These are phyloP conservation scores for Skeletonema potamos DNA, from an alignment of 108 stramenopile genomes.

Conservation along the genomic window DNA sequence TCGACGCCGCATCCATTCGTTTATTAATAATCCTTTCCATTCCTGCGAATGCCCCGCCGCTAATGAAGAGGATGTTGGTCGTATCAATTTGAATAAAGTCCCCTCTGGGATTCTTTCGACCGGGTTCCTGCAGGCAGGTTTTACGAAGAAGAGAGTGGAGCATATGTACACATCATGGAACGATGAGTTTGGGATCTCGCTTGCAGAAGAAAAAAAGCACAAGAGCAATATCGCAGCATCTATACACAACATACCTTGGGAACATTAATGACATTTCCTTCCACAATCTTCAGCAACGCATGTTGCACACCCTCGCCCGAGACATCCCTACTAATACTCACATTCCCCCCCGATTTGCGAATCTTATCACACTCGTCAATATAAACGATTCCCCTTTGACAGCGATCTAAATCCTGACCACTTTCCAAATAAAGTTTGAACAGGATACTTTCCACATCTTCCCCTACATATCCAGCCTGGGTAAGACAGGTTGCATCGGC, in stretches of 20 bases:
- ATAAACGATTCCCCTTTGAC: constrained; percentile 93
- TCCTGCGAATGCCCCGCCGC: constrained; percentile 97
- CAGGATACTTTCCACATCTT: constrained; percentile 96
- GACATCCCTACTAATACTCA: constrained; percentile 95
- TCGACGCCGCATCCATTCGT: constrained; percentile 90
- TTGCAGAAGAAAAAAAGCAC: not conserved
- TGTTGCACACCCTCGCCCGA: constrained; percentile 98
- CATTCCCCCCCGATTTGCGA: constrained; percentile 89
- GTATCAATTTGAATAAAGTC: constrained; percentile 97
- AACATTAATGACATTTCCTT: constrained; percentile 97
- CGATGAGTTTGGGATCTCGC: not conserved
- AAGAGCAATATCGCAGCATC: not conserved
- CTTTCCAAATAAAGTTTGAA: constrained; percentile 93
- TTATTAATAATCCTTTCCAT: constrained; percentile 92
- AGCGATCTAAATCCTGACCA: constrained; percentile 92
- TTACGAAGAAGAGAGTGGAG: not conserved
- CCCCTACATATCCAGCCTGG: constrained; percentile 98
- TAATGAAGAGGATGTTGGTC: constrained; percentile 97
- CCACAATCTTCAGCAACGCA: constrained; percentile 97
- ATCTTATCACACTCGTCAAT: constrained; percentile 96
- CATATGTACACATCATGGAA: no score
- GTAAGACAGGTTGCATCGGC: constrained; percentile 96
- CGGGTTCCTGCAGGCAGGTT: constrained; percentile 88
- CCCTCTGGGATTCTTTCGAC: constrained; percentile 93
- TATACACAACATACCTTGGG: constrained; percentile 86